These are phyloP conservation scores for Triangularia verruculosa DNA, from an alignment of 2,329 filamentous ascomycete species.

Conservation along the genomic window DNA sequence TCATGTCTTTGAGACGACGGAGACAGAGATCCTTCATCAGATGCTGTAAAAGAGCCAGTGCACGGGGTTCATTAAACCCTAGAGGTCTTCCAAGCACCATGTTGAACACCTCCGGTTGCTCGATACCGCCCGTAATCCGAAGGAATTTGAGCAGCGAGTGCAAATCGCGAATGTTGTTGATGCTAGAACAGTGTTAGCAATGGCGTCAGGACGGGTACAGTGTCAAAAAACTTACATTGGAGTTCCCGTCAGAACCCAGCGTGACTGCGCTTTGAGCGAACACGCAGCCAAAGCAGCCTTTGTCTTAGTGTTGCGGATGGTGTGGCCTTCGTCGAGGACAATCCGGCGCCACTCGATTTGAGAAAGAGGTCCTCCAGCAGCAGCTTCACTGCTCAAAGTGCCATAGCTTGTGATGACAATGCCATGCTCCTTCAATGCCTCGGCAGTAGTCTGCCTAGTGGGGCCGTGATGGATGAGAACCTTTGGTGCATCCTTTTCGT, in stretches of 20 bases:
- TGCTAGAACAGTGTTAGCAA: constrained; percentile 40
- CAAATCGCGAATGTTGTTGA: constrained; percentile 79
- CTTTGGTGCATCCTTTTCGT: constrained; percentile 57
- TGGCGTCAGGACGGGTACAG: background rate
- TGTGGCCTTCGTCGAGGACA: constrained; percentile 81
- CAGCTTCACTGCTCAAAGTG: constrained; percentile 62
- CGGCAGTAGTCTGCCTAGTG: constrained; percentile 51
- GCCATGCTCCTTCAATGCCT: constrained; percentile 63
- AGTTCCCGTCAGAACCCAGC: constrained; percentile 78
- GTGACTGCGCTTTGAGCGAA: constrained; percentile 63
- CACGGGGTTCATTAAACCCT: constrained; percentile 51
- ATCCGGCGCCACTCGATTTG: constrained; percentile 70
- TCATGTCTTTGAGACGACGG: constrained; percentile 82
- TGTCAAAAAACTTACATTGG: constrained; percentile 58
- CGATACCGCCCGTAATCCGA: constrained; percentile 70
- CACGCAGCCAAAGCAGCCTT: constrained; percentile 69
- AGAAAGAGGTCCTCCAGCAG: constrained; percentile 42
- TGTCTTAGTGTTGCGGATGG: constrained; percentile 72
- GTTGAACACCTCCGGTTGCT: constrained; percentile 72
- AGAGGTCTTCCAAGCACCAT: constrained; percentile 67
- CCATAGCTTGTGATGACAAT: constrained; percentile 85
- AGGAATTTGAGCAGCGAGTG: constrained; percentile 79
- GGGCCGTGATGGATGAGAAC: constrained; percentile 73
- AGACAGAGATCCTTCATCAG: constrained; percentile 80
- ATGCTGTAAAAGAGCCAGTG: constrained; percentile 65